Base-by-base conservation (phyloP, 1,284 basidiomycete species). In the Athelia sp. region DNA sequence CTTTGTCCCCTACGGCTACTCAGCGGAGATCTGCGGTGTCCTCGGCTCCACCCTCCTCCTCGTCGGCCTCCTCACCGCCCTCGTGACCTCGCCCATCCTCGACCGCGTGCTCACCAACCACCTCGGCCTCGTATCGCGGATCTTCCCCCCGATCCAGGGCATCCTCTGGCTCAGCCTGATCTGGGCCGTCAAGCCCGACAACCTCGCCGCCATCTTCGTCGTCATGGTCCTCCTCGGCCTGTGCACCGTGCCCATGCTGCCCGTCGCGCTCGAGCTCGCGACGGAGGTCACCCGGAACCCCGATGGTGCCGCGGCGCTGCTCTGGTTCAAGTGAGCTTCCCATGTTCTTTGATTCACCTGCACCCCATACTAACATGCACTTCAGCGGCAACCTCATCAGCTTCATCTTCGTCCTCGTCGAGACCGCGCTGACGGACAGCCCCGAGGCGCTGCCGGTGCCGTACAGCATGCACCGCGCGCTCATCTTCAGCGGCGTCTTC, bases 21-120 rank as follows among this genome's bases (percentile, higher is more conserved):
- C 71, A 1, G 63, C 68, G 32, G 60, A 67, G 35, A 62, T 58
- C 1, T 60, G 72, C 0, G 74, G 74, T 8, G 57, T 74, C 24
- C 68, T 76, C 63, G 71, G 71, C 38, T 69, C 69, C 1, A 60
- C 65, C 1, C 57, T 73, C 15, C 62, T 73, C 3, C 58, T 73
- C 21, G 60, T 70, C 4, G 75, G 75, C 1, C 61, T 78, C 36
- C 54, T 72, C 15, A 64, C 65, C 3, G 73, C 74, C 0, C 54
- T 65, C 17, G 55, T 71, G 14, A 69, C 69, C 0, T 60, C 75
- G 1, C 75, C 74, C 1, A 54, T 76, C 13, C 70, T 75, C 54
- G 75, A 78, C 55, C 67, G 75, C 18, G 65, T 74, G 21, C 56
- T 76, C 47, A 73, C 74, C 14, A 61, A 65, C 45, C 71, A 75